phyloP scores from a whole-genome alignment of 768 basidiomycete genomes.

The Cubamyces lactineus region DNA sequence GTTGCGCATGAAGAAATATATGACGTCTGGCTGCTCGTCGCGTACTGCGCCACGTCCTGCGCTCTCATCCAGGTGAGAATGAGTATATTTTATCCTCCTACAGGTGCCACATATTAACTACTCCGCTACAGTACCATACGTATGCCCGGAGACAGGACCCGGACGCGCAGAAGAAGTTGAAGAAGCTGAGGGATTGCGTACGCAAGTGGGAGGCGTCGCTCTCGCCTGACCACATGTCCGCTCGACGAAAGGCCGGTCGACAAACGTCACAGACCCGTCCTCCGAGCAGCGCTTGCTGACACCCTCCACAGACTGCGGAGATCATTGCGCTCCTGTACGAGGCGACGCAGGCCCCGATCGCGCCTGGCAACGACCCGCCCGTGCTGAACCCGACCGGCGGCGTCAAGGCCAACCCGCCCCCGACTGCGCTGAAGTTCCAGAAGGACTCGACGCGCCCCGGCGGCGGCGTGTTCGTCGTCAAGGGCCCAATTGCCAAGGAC shows the following conservation, averaged over 20 bases:
- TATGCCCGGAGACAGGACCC: constrained; percentile 84
- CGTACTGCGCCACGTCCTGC: constrained; percentile 87
- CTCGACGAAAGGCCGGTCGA: constrained; percentile 79
- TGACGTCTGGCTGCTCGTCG: constrained; percentile 85
- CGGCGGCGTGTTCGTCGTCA: constrained; percentile 82
- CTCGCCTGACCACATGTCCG: constrained; percentile 93
- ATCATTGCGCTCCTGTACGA: constrained; percentile 91
- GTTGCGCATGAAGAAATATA: constrained; percentile 78
- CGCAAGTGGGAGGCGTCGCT: constrained; percentile 86
- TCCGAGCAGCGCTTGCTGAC: constrained; percentile 24
- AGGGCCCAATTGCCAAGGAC: constrained; percentile 31
- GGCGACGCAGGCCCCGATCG: constrained; percentile 82
- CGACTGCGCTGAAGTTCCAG: constrained; percentile 65
- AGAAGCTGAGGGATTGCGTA: constrained; percentile 82
- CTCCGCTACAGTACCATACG: constrained; percentile 76
- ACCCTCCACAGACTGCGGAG: constrained; percentile 71
- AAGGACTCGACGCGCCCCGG: constrained; percentile 83
- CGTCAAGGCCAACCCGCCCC: constrained; percentile 54
- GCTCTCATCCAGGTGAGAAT: constrained; percentile 83
- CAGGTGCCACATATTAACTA: background rate
- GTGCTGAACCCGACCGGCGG: constrained; percentile 81
- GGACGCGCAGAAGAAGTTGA: constrained; percentile 73
- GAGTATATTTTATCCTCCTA: background rate
- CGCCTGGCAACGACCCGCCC: constrained; percentile 48
- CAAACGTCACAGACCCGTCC: constrained; percentile 25